A percentile compares a stretch with the other conserved stretches of the same genome.
phyloP scores from a whole-genome alignment of 1,284 basidiomycete genomes.

The Ustanciosporium gigantosporum region DNA sequence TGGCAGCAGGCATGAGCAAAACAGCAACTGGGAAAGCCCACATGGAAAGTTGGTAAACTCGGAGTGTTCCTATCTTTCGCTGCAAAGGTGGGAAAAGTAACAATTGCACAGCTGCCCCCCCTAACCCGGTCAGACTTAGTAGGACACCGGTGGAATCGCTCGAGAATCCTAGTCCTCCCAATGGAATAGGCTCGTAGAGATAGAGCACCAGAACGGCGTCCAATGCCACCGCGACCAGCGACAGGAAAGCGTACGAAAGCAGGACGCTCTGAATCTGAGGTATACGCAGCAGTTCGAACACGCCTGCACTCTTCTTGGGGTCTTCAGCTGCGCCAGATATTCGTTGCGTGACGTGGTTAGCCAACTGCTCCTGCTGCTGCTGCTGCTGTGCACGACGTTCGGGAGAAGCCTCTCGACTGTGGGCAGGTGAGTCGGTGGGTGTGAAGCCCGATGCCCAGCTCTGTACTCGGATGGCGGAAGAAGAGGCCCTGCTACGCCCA shows the following conservation, averaged over 20 bases:
- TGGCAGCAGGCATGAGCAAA: constrained; percentile 53
- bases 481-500: constrained; percentile 2
- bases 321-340: background rate
- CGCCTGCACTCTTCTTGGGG: background rate
- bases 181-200: constrained; percentile 32
- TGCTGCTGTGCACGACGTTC: too few relatives aligned
- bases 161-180: constrained; percentile 38
- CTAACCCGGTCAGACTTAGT: constrained; percentile 53
- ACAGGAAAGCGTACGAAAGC: constrained; percentile 33
- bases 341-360: background rate
- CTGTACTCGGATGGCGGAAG: constrained; percentile 6
- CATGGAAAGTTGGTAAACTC: constrained; percentile 56
- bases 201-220: constrained; percentile 44
- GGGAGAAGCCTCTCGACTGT: background rate
- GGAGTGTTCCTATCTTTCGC: constrained; percentile 52
- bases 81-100: constrained; percentile 61
- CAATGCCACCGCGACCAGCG: constrained; percentile 26
- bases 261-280: constrained; percentile 50
- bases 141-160: constrained; percentile 35
- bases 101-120: constrained; percentile 55
- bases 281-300: constrained; percentile 19
- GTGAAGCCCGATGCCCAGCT: constrained; percentile 32
- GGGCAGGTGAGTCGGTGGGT: constrained; percentile 5
- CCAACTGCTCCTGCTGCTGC: too few relatives aligned
- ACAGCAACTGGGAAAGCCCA: constrained; percentile 56